Evolutionary conservation across 352 stramenopile genomes (phyloP).

Genomic region (Phytophthora hibernalis): DNA sequence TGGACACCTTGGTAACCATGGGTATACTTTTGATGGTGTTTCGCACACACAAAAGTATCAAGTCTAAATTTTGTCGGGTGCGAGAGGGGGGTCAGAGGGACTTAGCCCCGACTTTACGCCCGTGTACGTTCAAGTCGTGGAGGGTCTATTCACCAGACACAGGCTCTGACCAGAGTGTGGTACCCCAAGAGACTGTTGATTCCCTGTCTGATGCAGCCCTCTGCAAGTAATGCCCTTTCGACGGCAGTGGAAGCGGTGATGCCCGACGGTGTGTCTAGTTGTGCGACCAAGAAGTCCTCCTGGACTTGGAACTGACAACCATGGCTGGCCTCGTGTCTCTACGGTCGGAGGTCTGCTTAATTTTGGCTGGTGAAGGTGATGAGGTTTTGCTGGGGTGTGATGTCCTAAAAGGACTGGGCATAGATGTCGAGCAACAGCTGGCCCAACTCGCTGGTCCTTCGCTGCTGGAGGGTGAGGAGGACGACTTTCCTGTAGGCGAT

Average conservation of each 20-base stretch:
- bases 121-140: too few species aligned
- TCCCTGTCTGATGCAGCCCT: background rate
- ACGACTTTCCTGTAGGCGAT: background rate
- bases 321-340: background rate
- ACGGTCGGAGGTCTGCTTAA: background rate
- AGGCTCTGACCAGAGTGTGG: background rate
- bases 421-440: background rate
- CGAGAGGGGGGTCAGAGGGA: too few species aligned
- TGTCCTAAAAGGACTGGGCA: background rate
- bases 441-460: background rate
- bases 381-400: background rate
- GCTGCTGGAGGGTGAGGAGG: background rate
- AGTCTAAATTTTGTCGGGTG: too few species aligned
- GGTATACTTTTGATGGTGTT: too few species aligned
- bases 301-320: too few species aligned
- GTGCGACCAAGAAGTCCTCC: too few species aligned
- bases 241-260: background rate
- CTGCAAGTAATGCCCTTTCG: background rate
- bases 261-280: too few species aligned
- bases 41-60: too few species aligned
- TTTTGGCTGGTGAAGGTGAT: background rate
- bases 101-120: too few species aligned
- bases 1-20: too few species aligned
- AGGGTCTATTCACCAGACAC: too few species aligned
- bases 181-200: background rate